These are phyloP conservation scores for Lodderomyces theae DNA, from an alignment of 1,139 yeast genomes.

Conservation along the genomic window DNA sequence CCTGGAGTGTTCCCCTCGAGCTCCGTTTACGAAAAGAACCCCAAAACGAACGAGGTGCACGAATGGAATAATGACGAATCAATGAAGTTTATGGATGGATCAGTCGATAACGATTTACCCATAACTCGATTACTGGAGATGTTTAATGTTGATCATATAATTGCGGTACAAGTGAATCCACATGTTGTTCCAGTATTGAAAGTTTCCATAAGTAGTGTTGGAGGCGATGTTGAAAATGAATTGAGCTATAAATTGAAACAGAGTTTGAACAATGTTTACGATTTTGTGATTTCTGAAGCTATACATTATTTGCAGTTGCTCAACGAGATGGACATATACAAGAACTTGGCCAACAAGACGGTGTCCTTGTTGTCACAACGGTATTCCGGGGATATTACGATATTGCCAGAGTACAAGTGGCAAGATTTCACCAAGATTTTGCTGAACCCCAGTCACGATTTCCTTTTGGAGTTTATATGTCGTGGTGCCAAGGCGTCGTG, in stretches of 20 bases:
- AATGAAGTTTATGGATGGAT: slow-evolving; percentile 88
- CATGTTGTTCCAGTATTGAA: slow-evolving; percentile 88
- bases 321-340: slow-evolving; percentile 72
- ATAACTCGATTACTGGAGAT: slow-evolving; percentile 85
- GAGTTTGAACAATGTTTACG: slow-evolving; percentile 55
- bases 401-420: slow-evolving; percentile 68
- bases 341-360: slow-evolving; percentile 67
- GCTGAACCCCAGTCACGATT: slow-evolving; percentile 77
- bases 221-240: slow-evolving; percentile 68
- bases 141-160: slow-evolving; percentile 95
- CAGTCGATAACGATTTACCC: slow-evolving; percentile 93
- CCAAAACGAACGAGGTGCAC: slow-evolving; percentile 60
- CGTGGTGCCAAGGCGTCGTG: slow-evolving; percentile 92
- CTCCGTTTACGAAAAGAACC: slow-evolving; percentile 79
- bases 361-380: slow-evolving; percentile 78
- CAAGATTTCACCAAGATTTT: slow-evolving; percentile 62
- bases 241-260: slow-evolving; percentile 54
- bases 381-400: slow-evolving; percentile 92
- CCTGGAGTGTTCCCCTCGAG: slow-evolving; percentile 91
- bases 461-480: slow-evolving; percentile 63
- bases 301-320: slow-evolving; percentile 73
- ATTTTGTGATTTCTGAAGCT: slow-evolving; percentile 64
- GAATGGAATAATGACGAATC: slow-evolving; percentile 84
- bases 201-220: slow-evolving; percentile 63
- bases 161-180: slow-evolving; percentile 96